These are phyloP conservation scores for Pelargonium myrrhifolium DNA, from an alignment of 441 rosid species.

Conservation along the genomic window DNA sequence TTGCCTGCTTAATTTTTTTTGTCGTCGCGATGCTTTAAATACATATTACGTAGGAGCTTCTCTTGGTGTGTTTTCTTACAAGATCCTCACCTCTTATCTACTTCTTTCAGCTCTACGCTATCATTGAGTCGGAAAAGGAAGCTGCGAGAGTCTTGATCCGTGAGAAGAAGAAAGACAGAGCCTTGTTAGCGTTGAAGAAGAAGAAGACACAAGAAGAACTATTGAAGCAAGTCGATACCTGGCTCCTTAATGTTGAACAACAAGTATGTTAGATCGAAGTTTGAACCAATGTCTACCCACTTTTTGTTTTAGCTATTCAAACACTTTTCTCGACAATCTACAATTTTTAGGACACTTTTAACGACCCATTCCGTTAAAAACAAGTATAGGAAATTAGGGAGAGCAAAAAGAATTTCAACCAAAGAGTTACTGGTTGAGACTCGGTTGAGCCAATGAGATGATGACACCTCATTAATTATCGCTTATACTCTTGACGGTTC, in stretches of 20 bases:
- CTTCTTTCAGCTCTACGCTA: slow-evolving; percentile 54
- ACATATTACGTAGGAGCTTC: slow-evolving; percentile 1
- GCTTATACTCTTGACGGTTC: too few relatives aligned
- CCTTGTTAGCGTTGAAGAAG: slow-evolving; percentile 85
- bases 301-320: neutral
- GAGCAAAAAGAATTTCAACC: too few relatives aligned
- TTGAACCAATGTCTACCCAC: neutral
- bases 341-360: too few relatives aligned
- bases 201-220: slow-evolving; percentile 78
- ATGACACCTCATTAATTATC: too few relatives aligned
- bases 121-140: slow-evolving; percentile 84
- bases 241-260: slow-evolving; percentile 95
- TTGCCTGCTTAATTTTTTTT: neutral
- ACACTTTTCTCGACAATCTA: neutral
- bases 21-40: neutral
- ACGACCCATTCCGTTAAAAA: too few relatives aligned
- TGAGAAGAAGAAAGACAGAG: slow-evolving; percentile 72
- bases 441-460: too few relatives aligned
- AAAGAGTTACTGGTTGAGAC: too few relatives aligned
- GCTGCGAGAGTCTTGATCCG: slow-evolving; percentile 76
- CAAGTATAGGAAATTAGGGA: too few relatives aligned
- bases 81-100: slow-evolving; percentile 8
- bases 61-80: neutral
- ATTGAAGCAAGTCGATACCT: slow-evolving; percentile 78
- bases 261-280: slow-evolving; percentile 38